These are phyloP conservation scores for Penicillium hordei DNA, from an alignment of 2,329 filamentous ascomycete species.

Conservation along the genomic window DNA sequence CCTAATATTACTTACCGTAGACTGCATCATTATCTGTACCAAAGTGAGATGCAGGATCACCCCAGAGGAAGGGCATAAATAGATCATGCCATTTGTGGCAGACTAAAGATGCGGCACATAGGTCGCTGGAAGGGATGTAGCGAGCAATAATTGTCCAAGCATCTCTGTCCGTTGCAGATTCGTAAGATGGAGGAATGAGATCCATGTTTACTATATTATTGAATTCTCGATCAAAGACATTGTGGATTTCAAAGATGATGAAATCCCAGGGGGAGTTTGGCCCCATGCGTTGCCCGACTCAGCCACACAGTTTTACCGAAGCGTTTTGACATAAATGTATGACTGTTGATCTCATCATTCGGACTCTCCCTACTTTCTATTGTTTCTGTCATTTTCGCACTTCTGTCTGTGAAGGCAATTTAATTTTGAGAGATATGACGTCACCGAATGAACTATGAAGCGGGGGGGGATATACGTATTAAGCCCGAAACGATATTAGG, in stretches of 20 bases:
- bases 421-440: not conserved
- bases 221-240: not conserved
- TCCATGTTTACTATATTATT: conserved; percentile 47
- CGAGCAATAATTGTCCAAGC: conserved; percentile 57
- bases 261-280: not conserved
- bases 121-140: conserved; percentile 57
- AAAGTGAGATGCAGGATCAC: conserved; percentile 63
- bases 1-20: conserved; percentile 45
- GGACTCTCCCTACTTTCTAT: not conserved
- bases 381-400: not conserved
- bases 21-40: conserved; percentile 60
- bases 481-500: too few relatives aligned
- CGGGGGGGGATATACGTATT: too few relatives aligned
- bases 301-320: not conserved
- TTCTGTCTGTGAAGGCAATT: not conserved
- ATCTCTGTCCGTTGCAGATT: conserved; percentile 55
- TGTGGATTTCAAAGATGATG: not conserved
- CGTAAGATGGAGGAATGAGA: conserved; percentile 60
- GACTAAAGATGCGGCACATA: conserved; percentile 58
- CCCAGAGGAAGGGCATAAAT: conserved; percentile 62
- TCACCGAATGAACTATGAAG: not conserved
- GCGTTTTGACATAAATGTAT: not conserved
- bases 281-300: conserved; percentile 7
- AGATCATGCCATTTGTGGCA: conserved; percentile 58
- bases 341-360: not conserved